Percentiles rank a stretch among this genome's conserved stretches.
Conservation (phyloP, 305 asterid species). For the Lippia alba region DNA sequence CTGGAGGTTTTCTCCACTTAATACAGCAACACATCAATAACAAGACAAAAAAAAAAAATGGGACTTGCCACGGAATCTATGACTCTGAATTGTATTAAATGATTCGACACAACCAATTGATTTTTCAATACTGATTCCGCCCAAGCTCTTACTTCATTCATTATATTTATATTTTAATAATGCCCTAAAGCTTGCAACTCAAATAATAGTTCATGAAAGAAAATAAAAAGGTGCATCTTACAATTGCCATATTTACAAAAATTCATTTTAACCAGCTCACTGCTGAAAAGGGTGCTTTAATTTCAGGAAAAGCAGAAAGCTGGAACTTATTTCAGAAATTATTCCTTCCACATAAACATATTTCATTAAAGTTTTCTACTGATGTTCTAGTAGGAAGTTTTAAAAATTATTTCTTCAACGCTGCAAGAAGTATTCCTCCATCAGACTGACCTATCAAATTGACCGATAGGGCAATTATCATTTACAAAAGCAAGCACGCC, state of each 20-base stretch:
- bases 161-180: background rate
- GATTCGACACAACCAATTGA: too few species aligned
- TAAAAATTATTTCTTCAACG: background rate
- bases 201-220: background rate
- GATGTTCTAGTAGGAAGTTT: background rate
- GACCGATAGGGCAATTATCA: background rate
- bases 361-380: background rate
- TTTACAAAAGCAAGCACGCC: background rate
- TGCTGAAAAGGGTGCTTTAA: slow-evolving; percentile 1
- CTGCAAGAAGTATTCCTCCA: background rate
- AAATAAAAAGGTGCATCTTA: background rate
- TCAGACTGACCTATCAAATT: background rate
- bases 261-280: background rate
- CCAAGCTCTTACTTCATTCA: background rate
- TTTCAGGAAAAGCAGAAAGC: background rate
- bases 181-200: background rate
- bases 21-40: background rate
- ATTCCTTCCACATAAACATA: background rate
- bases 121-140: background rate
- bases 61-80: background rate
- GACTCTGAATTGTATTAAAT: too few species aligned
- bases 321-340: background rate
- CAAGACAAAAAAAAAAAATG: background rate
- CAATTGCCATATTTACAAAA: background rate
- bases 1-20: slow-evolving; percentile 2